Evolutionary conservation across 2,329 filamentous ascomycete genomes (phyloP).

Genomic region (Fusarium beomiforme): DNA sequence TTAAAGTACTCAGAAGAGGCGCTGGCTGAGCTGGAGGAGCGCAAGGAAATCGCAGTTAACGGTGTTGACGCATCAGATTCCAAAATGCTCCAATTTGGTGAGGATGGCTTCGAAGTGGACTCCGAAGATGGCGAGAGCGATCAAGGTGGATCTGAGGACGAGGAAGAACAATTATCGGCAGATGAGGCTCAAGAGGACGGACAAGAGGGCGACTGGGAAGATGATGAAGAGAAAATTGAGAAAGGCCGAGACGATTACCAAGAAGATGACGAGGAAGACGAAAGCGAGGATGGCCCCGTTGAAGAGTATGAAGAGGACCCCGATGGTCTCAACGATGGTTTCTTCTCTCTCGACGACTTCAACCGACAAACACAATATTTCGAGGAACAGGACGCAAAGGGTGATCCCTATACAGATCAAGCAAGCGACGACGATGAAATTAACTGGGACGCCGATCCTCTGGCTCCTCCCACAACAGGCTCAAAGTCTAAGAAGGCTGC

Average conservation of each 20-base stretch:
- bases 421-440: conserved; percentile 87
- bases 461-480: conserved; percentile 54
- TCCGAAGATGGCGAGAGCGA: conserved; percentile 45
- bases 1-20: conserved; percentile 59
- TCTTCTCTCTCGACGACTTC: conserved; percentile 98
- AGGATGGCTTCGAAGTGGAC: conserved; percentile 46
- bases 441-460: conserved; percentile 86
- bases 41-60: conserved; percentile 55
- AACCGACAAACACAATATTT: conserved; percentile 92
- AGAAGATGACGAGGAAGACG: conserved; percentile 50
- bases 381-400: conserved; percentile 83
- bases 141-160: conserved; percentile 45
- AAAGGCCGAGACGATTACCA: conserved; percentile 48
- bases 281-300: conserved; percentile 55
- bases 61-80: conserved; percentile 50
- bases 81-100: conserved; percentile 40
- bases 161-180: conserved; percentile 37
- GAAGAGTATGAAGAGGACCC: conserved; percentile 68
- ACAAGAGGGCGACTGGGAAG: conserved; percentile 48
- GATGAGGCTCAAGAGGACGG: conserved; percentile 39
- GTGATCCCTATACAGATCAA: conserved; percentile 77
- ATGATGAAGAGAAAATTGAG: conserved; percentile 50
- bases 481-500: conserved; percentile 44
- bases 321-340: conserved; percentile 92
- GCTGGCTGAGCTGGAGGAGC: conserved; percentile 61